Percentiles rank a stretch among this genome's conserved stretches.
Conservation (phyloP, 108 stramenopile genomes). For the Stephanodiscus triporus region DNA sequence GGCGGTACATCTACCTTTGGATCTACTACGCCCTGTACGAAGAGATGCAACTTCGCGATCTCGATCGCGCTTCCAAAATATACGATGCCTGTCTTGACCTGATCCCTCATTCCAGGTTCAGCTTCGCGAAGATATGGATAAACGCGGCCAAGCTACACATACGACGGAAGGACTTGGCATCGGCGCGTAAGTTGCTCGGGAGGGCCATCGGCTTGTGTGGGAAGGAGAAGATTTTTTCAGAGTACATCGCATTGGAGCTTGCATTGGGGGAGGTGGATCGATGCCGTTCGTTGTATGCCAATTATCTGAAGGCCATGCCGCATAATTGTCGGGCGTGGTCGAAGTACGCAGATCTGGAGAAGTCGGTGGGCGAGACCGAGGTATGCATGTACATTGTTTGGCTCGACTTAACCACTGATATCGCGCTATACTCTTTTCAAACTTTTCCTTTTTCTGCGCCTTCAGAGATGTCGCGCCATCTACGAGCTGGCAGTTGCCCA, state of each 20-base stretch:
- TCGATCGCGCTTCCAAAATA: conserved; percentile 83
- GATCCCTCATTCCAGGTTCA: conserved; percentile 95
- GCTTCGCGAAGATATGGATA: conserved; percentile 97
- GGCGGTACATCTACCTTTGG: conserved; percentile 98
- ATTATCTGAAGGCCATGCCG: conserved; percentile 93
- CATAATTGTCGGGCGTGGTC: conserved; percentile 92
- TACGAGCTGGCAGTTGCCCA: conserved; percentile 94
- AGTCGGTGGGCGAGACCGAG: conserved; percentile 92
- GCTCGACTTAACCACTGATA: not conserved
- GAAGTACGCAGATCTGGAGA: conserved; percentile 92
- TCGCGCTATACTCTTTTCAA: not conserved
- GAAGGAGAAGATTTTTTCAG: conserved; percentile 92
- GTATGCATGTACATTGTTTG: conserved; percentile 10
- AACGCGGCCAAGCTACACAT: conserved; percentile 95
- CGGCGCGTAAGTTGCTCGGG: conserved; percentile 94
- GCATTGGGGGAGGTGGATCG: conserved; percentile 98
- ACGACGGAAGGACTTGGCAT: conserved; percentile 84
- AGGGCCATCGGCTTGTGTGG: conserved; percentile 93
- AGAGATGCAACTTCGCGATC: conserved; percentile 84
- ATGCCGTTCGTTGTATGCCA: conserved; percentile 92
- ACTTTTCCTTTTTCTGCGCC: not conserved
- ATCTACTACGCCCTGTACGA: conserved; percentile 97
- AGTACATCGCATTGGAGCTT: conserved; percentile 94
- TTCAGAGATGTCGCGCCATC: conserved; percentile 89
- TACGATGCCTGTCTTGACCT: conserved; percentile 87